Base-by-base conservation (phyloP, 1,139 yeast species). In the Pneumocystis canis region DNA sequence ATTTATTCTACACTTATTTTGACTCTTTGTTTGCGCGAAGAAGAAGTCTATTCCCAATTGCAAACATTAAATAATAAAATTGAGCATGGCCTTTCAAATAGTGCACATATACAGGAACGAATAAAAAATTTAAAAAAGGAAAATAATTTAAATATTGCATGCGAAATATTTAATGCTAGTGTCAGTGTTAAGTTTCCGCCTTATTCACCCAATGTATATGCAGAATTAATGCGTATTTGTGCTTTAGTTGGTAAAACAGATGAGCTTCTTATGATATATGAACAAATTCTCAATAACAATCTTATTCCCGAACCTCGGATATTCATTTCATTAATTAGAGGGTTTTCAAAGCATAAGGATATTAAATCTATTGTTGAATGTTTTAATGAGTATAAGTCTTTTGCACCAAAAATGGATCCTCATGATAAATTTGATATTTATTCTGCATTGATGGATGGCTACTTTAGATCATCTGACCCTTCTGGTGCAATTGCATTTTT, bases 391-490 rank as follows among this genome's bases (percentile, higher is more conserved):
- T 69, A 67, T 63, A 68, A 68, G 53, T 58, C 35, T 11, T 60
- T 62, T 9, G 61, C 61, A 18, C 18, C 58, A 18, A 31, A 58
- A n/a, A 57, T 67, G 56, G 64, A 64, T 1, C 61, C 66, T 18
- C 63, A 62, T 28, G 64, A 66, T 30, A 66, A 65, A 53, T 61
- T 61, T 40, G 63, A 61, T 2, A 66, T 71, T n/a, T 71, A 72
- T 60, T 64, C 69, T 9, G 71, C 73, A n/a, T 66, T 75, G 62
- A 65, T 74, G n/a, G 68, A 68, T 18, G 73, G 75, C 4, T 73
- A 69, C 60, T 72, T 73, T 61, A 65, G 65, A n/a, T 62, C 68
- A 39, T 69, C 68, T 18, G 68, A 69, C 57, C 65, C 70, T 4
- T 69, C 64, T 18, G 68, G 64, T 5, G 77, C 73, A 11, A 65